phyloP scores from a whole-genome alignment of 2,329 filamentous ascomycete species.

The Berkeleyomyces rouxiae region DNA sequence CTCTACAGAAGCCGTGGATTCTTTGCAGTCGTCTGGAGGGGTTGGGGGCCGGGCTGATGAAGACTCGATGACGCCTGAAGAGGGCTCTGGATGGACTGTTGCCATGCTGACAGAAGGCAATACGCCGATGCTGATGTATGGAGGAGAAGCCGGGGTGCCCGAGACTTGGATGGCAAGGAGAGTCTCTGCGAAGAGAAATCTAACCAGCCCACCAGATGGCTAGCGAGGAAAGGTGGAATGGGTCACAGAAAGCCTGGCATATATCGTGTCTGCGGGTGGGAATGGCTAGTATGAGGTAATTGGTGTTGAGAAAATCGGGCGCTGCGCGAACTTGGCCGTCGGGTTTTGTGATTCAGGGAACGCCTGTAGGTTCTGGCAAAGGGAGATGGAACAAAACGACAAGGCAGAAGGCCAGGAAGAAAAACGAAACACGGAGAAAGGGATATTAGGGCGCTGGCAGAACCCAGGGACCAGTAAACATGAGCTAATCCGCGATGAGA shows the following conservation, averaged over 20 bases:
- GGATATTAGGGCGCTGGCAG: not conserved
- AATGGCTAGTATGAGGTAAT: not conserved
- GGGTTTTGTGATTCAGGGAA: not conserved
- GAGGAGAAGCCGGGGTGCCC: not conserved
- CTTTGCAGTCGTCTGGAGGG: slow-evolving; percentile 38
- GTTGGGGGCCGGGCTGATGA: slow-evolving; percentile 47
- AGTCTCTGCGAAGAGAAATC: not conserved
- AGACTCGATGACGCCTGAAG: slow-evolving; percentile 24
- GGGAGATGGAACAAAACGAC: not conserved
- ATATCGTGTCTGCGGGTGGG: not conserved
- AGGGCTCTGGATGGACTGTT: not conserved
- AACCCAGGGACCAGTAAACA: not conserved
- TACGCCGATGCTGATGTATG: not conserved
- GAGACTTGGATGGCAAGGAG: not conserved
- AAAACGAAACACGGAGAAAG: not conserved
- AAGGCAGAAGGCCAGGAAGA: not conserved
- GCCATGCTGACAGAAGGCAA: not conserved
- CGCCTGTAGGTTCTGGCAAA: not conserved
- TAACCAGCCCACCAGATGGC: not conserved
- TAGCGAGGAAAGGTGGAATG: not conserved
- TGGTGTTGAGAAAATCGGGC: not conserved
- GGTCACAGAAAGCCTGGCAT: not conserved
- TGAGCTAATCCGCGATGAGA: not conserved
- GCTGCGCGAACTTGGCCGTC: not conserved
- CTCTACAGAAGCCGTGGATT: slow-evolving; percentile 23